phyloP scores from a whole-genome alignment of 768 basidiomycete genomes.

The Terana coerulea region DNA sequence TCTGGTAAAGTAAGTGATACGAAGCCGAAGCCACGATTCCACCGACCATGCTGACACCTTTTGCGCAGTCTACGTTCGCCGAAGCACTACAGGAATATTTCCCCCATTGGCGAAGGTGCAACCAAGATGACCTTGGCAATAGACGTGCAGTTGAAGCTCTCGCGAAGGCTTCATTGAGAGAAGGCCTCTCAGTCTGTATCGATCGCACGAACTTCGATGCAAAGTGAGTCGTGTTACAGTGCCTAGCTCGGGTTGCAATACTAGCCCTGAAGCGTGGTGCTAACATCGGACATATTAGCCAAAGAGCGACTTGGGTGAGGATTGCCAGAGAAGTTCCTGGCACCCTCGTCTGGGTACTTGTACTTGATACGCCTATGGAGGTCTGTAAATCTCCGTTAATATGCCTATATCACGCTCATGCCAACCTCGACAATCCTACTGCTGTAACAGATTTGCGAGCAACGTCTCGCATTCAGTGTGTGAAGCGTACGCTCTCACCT shows the following conservation, averaged over 20 bases:
- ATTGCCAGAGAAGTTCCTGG: slow-evolving; percentile 67
- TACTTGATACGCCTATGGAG: slow-evolving; percentile 75
- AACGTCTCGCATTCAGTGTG: slow-evolving; percentile 58
- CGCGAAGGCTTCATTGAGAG: slow-evolving; percentile 45
- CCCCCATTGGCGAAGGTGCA: slow-evolving; percentile 66
- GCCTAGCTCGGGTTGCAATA: neutral
- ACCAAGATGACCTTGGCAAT: slow-evolving; percentile 76
- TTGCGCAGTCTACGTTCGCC: slow-evolving; percentile 60
- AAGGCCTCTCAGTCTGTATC: slow-evolving; percentile 71
- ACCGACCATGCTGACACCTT: neutral
- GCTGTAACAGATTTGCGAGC: slow-evolving; percentile 51
- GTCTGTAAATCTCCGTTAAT: slow-evolving; percentile 39
- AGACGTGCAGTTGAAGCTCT: slow-evolving; percentile 61
- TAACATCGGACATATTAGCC: slow-evolving; percentile 37
- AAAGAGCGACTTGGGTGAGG: slow-evolving; percentile 69
- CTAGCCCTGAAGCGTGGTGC: neutral
- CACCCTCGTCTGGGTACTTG: slow-evolving; percentile 66
- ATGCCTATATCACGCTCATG: neutral
- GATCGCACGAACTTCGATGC: slow-evolving; percentile 77
- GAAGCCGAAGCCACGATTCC: neutral
- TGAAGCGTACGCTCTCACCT: slow-evolving; percentile 10
- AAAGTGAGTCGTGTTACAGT: slow-evolving; percentile 33
- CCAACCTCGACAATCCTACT: neutral
- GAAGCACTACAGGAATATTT: slow-evolving; percentile 57
- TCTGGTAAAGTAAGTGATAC: slow-evolving; percentile 11